phyloP scores from a whole-genome alignment of 371 early-diverging fungal genomes.

The Dichotomocladium elegans region DNA sequence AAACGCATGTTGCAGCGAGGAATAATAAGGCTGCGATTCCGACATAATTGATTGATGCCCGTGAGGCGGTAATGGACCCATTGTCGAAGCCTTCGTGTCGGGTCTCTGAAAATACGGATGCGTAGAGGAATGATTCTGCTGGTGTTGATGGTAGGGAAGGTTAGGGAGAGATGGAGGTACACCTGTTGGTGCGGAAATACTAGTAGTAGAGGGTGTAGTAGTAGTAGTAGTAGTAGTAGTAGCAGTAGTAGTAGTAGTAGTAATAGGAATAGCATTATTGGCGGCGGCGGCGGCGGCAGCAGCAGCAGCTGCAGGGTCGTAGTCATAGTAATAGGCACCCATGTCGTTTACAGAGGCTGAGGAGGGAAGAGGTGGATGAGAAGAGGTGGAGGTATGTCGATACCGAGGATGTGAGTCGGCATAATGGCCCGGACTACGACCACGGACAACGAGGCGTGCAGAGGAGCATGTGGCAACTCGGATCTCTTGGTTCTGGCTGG shows the following conservation, averaged over 20 bases:
- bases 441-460: slow-evolving; percentile 79
- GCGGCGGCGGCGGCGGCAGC: no score
- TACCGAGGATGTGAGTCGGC: slow-evolving; percentile 33
- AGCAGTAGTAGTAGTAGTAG: no score
- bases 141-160: neutral
- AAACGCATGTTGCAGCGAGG: no score
- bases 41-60: no score
- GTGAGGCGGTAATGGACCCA: neutral
- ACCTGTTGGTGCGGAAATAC: no score
- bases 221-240: no score
- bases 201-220: no score
- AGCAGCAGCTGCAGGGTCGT: no score
- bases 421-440: slow-evolving; percentile 87
- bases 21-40: no score
- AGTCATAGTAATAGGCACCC: neutral
- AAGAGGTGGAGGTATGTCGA: slow-evolving; percentile 1
- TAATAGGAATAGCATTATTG: no score
- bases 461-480: slow-evolving; percentile 65
- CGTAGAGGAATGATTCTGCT: neutral
- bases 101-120: neutral
- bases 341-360: neutral
- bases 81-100: neutral
- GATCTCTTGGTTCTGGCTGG: slow-evolving; percentile 35
- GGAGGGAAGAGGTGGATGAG: slow-evolving; percentile 4
- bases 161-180: no score